A percentile compares a stretch with the other conserved stretches of the same genome.
Evolutionary conservation across 2,329 filamentous ascomycete genomes (phyloP).

Genomic region (Ilyonectria mors-panacis): DNA sequence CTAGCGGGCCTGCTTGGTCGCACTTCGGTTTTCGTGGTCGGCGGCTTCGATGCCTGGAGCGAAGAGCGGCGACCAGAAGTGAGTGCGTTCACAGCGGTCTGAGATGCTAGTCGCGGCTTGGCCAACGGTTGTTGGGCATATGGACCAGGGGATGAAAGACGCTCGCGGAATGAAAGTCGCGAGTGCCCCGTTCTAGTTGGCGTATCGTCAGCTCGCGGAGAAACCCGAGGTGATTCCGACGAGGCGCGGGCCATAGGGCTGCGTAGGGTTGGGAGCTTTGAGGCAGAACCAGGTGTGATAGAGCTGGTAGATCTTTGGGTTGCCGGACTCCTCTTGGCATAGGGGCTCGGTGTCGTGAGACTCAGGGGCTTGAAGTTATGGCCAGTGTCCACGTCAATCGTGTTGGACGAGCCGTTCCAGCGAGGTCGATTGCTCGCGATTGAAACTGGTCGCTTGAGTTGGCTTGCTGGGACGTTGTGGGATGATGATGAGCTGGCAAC

Average conservation of each 20-base stretch:
- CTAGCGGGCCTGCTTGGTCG: constrained; percentile 66
- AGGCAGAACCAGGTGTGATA: constrained; percentile 59
- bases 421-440: constrained; percentile 73
- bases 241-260: constrained; percentile 62
- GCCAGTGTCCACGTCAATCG: constrained; percentile 73
- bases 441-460: constrained; percentile 61
- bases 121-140: constrained; percentile 62
- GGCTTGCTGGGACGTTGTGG: constrained; percentile 56
- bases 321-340: constrained; percentile 62
- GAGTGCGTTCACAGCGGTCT: constrained; percentile 62
- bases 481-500: constrained; percentile 65
- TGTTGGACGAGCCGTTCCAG: constrained; percentile 81
- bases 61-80: constrained; percentile 65
- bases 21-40: constrained; percentile 49
- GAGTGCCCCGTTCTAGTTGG: constrained; percentile 61
- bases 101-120: constrained; percentile 61
- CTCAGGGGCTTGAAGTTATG: constrained; percentile 77
- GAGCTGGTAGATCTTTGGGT: constrained; percentile 60
- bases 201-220: constrained; percentile 55
- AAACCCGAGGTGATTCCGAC: constrained; percentile 63
- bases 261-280: constrained; percentile 65
- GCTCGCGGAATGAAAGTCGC: constrained; percentile 69
- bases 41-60: constrained; percentile 63
- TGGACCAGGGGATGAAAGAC: constrained; percentile 65
- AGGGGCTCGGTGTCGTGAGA: constrained; percentile 72